Percentiles rank a stretch among this genome's conserved stretches.
Evolutionary conservation across 1,284 basidiomycete species (phyloP).

Genomic region (Cystobasidium pallidum): DNA sequence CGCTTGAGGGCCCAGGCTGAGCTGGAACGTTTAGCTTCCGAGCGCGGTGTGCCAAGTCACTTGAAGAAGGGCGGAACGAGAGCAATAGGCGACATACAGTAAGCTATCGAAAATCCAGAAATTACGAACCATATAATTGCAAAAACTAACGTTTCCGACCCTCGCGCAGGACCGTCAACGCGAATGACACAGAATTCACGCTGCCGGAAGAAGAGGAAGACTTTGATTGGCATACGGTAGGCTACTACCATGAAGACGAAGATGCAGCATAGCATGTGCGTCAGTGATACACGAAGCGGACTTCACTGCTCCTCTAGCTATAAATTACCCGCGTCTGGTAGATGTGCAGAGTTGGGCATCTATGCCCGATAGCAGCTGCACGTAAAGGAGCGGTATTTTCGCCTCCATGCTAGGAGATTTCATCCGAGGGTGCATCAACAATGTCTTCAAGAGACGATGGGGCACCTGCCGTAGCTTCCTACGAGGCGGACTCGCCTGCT

Average conservation of each 20-base stretch:
- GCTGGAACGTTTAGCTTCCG: conserved; percentile 5
- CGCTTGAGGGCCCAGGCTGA: conserved; percentile 17
- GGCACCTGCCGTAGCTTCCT: too few relatives aligned
- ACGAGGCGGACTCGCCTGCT: too few relatives aligned
- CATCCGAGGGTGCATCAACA: too few relatives aligned
- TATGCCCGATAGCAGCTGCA: too few relatives aligned
- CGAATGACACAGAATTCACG: background rate
- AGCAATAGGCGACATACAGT: conserved; percentile 16
- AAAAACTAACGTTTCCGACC: background rate
- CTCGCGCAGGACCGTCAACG: background rate
- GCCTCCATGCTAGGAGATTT: too few relatives aligned
- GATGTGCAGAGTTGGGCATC: too few relatives aligned
- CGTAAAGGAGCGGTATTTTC: too few relatives aligned
- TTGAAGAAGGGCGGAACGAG: background rate
- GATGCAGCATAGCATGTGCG: background rate
- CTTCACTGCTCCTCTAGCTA: too few relatives aligned
- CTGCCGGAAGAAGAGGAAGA: conserved; percentile 31
- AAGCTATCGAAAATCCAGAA: background rate
- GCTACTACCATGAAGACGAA: conserved; percentile 39
- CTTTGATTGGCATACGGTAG: conserved; percentile 33
- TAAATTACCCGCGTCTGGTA: too few relatives aligned
- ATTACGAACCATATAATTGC: too few relatives aligned
- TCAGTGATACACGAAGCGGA: too few relatives aligned
- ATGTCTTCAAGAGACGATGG: too few relatives aligned
- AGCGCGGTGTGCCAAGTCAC: conserved; percentile 3